These are phyloP conservation scores for Hymenoscyphus scutula DNA, from an alignment of 2,329 filamentous ascomycete genomes.

Conservation along the genomic window DNA sequence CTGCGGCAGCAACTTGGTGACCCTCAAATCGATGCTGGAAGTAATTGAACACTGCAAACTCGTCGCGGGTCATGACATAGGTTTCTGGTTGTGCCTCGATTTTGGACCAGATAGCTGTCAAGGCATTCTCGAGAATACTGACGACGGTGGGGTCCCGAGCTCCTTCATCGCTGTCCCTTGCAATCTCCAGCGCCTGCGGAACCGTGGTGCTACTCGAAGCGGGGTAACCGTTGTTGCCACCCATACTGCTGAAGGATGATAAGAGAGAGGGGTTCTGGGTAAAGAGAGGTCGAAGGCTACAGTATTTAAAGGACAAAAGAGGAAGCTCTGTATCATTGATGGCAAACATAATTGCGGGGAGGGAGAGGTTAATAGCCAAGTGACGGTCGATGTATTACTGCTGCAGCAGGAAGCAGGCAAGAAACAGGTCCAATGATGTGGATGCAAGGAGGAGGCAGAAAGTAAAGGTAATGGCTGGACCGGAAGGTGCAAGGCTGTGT, in stretches of 20 bases:
- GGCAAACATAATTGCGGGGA: slow-evolving; percentile 25
- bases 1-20: slow-evolving; percentile 46
- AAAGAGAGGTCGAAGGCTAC: slow-evolving; percentile 16
- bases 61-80: slow-evolving; percentile 74
- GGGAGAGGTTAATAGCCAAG: background rate
- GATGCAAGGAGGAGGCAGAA: background rate
- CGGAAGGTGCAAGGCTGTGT: background rate
- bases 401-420: too few relatives aligned
- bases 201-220: slow-evolving; percentile 39
- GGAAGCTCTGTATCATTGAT: slow-evolving; percentile 25
- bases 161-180: slow-evolving; percentile 69
- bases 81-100: slow-evolving; percentile 61
- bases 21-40: slow-evolving; percentile 67
- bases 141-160: slow-evolving; percentile 60
- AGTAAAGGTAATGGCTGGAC: too few relatives aligned
- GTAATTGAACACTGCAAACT: slow-evolving; percentile 86
- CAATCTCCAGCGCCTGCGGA: slow-evolving; percentile 69
- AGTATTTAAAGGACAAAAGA: slow-evolving; percentile 22
- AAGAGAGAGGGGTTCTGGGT: slow-evolving; percentile 20
- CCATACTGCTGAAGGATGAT: slow-evolving; percentile 25
- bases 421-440: background rate
- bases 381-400: background rate
- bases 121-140: slow-evolving; percentile 62
- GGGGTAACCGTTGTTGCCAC: slow-evolving; percentile 20
- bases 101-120: slow-evolving; percentile 64